Percentiles rank a stretch among this genome's conserved stretches.
phyloP scores from a whole-genome alignment of 176 grass and related monocot genomes.

The Raddia guianensis region DNA sequence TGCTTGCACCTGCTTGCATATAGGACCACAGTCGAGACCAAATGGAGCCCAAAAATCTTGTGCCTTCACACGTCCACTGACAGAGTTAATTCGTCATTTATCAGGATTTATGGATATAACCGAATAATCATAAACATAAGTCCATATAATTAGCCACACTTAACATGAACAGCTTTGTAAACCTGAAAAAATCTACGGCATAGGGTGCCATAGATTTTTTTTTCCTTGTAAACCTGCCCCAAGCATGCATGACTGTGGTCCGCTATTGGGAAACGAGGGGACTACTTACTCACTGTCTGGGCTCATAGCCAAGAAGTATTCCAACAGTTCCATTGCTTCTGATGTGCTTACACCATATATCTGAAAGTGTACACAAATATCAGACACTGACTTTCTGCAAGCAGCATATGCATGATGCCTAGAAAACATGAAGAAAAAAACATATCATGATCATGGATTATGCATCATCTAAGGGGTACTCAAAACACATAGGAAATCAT shows the following conservation, averaged over 20 bases:
- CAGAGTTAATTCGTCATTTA: slow-evolving; percentile 40
- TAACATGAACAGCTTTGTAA: too few species aligned
- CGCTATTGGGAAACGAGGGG: neutral
- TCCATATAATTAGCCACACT: too few species aligned
- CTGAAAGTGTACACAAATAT: slow-evolving; percentile 46
- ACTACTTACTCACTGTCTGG: slow-evolving; percentile 74
- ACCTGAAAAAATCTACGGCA: too few species aligned
- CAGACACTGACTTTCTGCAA: neutral
- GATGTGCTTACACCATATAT: slow-evolving; percentile 78
- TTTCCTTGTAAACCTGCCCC: neutral
- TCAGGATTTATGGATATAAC: neutral
- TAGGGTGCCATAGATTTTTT: too few species aligned
- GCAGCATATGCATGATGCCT: slow-evolving; percentile 1
- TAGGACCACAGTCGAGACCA: slow-evolving; percentile 66
- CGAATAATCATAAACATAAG: too few species aligned
- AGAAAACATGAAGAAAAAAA: neutral
- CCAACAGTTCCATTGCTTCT: slow-evolving; percentile 78
- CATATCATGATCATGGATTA: neutral
- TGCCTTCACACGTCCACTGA: slow-evolving; percentile 72
- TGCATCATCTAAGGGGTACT: neutral
- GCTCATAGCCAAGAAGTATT: slow-evolving; percentile 81
- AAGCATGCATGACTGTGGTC: neutral
- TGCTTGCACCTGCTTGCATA: slow-evolving; percentile 68
- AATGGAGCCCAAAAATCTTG: slow-evolving; percentile 75
- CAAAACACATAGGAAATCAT: neutral